Percentiles rank a stretch among this genome's conserved stretches.
phyloP scores from a whole-genome alignment of 2,329 filamentous ascomycete genomes.

The Penicillium concentricum region DNA sequence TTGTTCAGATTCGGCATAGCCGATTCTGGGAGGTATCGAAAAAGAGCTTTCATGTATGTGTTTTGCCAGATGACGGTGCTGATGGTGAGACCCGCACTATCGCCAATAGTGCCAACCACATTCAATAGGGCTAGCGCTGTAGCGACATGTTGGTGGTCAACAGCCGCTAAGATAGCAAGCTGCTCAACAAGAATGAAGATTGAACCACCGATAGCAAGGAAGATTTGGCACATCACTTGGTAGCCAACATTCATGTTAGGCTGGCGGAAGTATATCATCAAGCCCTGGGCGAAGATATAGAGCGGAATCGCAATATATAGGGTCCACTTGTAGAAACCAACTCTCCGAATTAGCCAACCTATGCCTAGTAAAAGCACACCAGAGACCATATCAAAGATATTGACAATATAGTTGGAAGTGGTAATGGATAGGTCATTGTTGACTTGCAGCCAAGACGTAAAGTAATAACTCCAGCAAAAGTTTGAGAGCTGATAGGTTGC shows the following conservation, averaged over 20 bases:
- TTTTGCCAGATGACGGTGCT: constrained; percentile 62
- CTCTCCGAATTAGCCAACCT: not conserved
- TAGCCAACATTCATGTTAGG: constrained; percentile 51
- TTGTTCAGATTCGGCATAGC: constrained; percentile 7
- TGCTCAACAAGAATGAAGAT: constrained; percentile 55
- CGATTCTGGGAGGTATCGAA: constrained; percentile 44
- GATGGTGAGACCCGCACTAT: constrained; percentile 56
- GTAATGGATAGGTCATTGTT: constrained; percentile 34
- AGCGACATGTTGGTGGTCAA: constrained; percentile 57
- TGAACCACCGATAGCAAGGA: constrained; percentile 56
- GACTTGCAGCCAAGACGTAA: constrained; percentile 25
- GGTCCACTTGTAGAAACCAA: constrained; percentile 54
- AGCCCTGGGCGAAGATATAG: constrained; percentile 52
- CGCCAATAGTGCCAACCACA: constrained; percentile 57
- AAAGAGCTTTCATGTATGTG: constrained; percentile 51
- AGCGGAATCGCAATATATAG: constrained; percentile 55
- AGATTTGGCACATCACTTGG: constrained; percentile 59
- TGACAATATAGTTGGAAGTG: constrained; percentile 44
- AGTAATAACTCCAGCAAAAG: constrained; percentile 33
- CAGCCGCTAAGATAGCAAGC: constrained; percentile 55
- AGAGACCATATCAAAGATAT: constrained; percentile 52
- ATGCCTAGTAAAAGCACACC: constrained; percentile 39
- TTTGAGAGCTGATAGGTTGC: constrained; percentile 31
- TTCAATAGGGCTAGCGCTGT: constrained; percentile 56
- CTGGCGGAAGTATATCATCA: constrained; percentile 59